These are phyloP conservation scores for Novymonas esmeraldas DNA, from an alignment of 208 protist genomes.

Conservation along the genomic window DNA sequence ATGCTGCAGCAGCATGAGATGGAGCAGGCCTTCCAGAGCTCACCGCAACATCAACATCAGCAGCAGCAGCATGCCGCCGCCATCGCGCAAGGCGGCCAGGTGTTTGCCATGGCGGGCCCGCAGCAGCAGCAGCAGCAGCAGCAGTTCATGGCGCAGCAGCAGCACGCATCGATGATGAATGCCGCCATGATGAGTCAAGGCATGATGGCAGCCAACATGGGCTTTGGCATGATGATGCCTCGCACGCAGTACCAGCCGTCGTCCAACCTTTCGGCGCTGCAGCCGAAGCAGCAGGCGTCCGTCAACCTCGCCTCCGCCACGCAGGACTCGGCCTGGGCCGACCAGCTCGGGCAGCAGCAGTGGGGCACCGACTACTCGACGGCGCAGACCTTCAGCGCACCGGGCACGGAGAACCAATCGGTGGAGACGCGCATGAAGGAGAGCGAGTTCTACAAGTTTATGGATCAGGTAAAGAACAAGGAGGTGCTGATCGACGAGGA, in stretches of 20 bases:
- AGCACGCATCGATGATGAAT: constrained; percentile 35
- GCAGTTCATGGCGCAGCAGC: constrained; percentile 44
- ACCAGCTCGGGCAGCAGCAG: constrained; percentile 63
- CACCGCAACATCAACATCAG: constrained; percentile 33
- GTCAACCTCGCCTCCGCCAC: constrained; percentile 19
- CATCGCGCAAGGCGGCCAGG: constrained; percentile 11
- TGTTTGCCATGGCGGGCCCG: constrained; percentile 27
- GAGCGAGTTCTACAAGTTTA: constrained; percentile 81
- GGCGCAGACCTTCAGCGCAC: constrained; percentile 61
- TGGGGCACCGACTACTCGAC: constrained; percentile 76
- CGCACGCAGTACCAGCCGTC: constrained; percentile 51
- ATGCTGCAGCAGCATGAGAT: constrained; percentile 65
- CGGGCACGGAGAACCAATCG: constrained; percentile 44
- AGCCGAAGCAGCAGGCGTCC: constrained; percentile 27
- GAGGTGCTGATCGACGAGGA: constrained; percentile 85
- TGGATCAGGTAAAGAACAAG: constrained; percentile 74
- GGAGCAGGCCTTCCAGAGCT: constrained; percentile 55
- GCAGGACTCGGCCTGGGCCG: constrained; percentile 50
- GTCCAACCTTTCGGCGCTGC: constrained; percentile 30
- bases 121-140: constrained; percentile 38
- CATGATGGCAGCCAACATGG: constrained; percentile 41
- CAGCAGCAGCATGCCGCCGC: constrained; percentile 26
- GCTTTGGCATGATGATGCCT: constrained; percentile 57
- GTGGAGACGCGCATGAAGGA: constrained; percentile 70
- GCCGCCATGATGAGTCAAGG: constrained; percentile 50